Conservation (phyloP, 2,329 filamentous ascomycete genomes). For the Cryphonectria parasitica region DNA sequence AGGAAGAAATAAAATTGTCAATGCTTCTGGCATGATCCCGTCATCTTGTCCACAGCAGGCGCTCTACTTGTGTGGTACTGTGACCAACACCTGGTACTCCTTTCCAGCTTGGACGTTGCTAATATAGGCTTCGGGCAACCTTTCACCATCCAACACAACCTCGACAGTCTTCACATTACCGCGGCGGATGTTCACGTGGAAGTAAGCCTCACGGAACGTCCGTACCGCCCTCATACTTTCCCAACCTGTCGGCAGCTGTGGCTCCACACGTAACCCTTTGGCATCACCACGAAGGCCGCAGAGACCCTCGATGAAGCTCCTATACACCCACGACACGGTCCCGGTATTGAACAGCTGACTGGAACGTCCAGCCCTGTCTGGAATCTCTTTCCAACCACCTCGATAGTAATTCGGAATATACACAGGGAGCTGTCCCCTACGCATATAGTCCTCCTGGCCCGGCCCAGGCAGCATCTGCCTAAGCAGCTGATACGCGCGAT, state of each 20-base stretch:
- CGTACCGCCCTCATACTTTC: slow-evolving; percentile 50
- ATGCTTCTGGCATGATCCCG: not conserved
- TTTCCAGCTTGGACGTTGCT: slow-evolving; percentile 46
- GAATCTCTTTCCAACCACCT: slow-evolving; percentile 51
- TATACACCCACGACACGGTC: slow-evolving; percentile 60
- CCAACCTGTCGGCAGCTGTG: slow-evolving; percentile 57
- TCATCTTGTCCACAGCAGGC: not conserved
- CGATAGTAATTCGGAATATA: slow-evolving; percentile 65
- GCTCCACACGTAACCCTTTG: slow-evolving; percentile 50
- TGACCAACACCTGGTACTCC: slow-evolving; percentile 18
- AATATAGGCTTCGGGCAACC: slow-evolving; percentile 46
- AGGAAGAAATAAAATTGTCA: not conserved
- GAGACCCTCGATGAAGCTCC: slow-evolving; percentile 58
- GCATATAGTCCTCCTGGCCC: slow-evolving; percentile 52
- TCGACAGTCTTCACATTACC: slow-evolving; percentile 45
- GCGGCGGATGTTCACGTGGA: slow-evolving; percentile 50
- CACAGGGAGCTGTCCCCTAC: slow-evolving; percentile 58
- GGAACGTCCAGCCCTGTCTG: slow-evolving; percentile 57
- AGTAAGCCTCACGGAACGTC: slow-evolving; percentile 54
- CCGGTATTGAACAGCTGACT: slow-evolving; percentile 64
- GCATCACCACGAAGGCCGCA: slow-evolving; percentile 56
- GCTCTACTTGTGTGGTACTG: slow-evolving; percentile 8
- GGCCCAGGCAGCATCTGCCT: slow-evolving; percentile 60
- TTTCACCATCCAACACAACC: slow-evolving; percentile 43
- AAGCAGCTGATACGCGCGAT: slow-evolving; percentile 55